Conservation (phyloP, 2,329 filamentous ascomycete genomes). For the Achaetomium macrosporum region DNA sequence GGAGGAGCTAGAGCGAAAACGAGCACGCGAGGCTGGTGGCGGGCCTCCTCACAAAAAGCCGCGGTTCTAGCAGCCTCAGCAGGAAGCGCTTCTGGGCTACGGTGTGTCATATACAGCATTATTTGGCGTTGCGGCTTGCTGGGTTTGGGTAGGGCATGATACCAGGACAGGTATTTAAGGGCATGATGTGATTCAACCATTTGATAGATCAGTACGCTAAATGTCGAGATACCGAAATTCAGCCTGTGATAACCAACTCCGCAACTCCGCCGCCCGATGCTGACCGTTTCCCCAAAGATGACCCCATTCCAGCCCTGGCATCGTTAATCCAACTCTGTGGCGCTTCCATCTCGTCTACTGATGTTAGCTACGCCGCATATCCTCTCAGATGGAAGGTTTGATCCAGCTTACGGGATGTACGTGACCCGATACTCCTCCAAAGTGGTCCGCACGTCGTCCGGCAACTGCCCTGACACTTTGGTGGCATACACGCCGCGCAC, state of each 20-base stretch:
- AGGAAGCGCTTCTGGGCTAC: neutral
- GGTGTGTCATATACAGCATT: constrained; percentile 4
- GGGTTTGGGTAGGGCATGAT: constrained; percentile 3
- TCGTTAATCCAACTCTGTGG: constrained; percentile 40
- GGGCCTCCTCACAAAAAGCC: constrained; percentile 49
- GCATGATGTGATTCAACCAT: constrained; percentile 4
- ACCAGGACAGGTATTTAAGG: constrained; percentile 3
- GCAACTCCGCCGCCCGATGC: constrained; percentile 15
- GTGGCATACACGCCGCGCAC: constrained; percentile 87
- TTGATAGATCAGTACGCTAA: neutral
- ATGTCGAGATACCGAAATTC: neutral
- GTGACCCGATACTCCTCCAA: constrained; percentile 58
- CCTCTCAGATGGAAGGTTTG: constrained; percentile 29
- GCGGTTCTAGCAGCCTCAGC: constrained; percentile 30
- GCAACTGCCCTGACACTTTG: constrained; percentile 80
- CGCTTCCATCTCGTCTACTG: constrained; percentile 50
- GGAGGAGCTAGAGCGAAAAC: constrained; percentile 69
- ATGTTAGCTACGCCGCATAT: constrained; percentile 2
- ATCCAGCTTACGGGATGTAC: constrained; percentile 57
- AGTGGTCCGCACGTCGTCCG: constrained; percentile 56
- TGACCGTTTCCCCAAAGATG: constrained; percentile 1
- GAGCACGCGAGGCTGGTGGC: constrained; percentile 44
- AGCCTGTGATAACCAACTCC: constrained; percentile 13
- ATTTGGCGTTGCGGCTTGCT: constrained; percentile 6
- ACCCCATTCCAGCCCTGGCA: neutral